Percentiles rank a stretch among this genome's conserved stretches.
phyloP scores from a whole-genome alignment of 164 flowering plant genomes.

The Magnolia officinalis region DNA sequence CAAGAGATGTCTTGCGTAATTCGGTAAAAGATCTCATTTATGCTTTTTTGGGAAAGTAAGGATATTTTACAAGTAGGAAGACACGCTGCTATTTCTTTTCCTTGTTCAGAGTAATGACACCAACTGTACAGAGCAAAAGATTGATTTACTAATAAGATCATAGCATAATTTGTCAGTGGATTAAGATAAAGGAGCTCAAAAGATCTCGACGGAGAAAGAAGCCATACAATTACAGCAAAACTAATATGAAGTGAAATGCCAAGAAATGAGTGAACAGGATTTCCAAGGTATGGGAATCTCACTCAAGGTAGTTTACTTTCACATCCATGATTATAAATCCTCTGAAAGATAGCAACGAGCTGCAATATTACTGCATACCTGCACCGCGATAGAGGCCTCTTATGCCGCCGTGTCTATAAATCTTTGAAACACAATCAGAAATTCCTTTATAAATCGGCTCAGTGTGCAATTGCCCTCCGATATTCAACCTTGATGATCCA shows the following conservation, averaged over 20 bases:
- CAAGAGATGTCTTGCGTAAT: too few species aligned
- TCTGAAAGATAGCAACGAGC: background rate
- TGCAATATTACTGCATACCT: slow-evolving; percentile 39
- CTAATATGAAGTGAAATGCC: too few species aligned
- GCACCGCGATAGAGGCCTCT: slow-evolving; percentile 94
- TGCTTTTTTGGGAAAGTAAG: too few species aligned
- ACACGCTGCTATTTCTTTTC: background rate
- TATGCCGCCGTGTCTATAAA: slow-evolving; percentile 62
- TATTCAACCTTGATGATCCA: slow-evolving; percentile 38
- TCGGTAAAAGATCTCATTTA: too few species aligned
- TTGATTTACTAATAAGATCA: background rate
- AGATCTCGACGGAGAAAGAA: background rate
- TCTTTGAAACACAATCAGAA: slow-evolving; percentile 71
- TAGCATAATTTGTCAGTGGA: background rate
- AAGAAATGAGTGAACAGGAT: too few species aligned
- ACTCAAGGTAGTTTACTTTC: slow-evolving; percentile 1
- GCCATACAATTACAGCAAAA: too few species aligned
- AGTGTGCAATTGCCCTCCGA: slow-evolving; percentile 28
- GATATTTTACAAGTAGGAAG: too few species aligned
- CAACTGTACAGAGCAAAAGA: background rate
- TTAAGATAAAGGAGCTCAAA: background rate
- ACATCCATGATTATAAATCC: background rate
- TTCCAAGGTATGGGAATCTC: background rate
- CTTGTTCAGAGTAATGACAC: background rate
- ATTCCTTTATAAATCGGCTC: slow-evolving; percentile 76